Base-by-base conservation (phyloP, 495 filamentous ascomycete species). In the Aspergillus asperescens region DNA sequence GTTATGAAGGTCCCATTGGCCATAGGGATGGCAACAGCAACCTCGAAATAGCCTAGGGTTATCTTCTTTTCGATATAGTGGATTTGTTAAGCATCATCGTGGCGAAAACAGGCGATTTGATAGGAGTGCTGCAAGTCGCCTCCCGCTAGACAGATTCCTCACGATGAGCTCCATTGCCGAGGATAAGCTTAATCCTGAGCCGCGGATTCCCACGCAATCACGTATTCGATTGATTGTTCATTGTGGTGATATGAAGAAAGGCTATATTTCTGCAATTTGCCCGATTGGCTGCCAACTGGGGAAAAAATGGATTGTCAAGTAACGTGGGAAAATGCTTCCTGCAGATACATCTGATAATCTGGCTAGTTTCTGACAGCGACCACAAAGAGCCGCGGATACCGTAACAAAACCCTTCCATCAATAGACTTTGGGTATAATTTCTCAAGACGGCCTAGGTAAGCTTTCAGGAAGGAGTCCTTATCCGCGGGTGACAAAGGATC, bases 381-480 rank as follows among this genome's bases (percentile, higher is more conserved):
- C 44, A 77, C 64, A 66, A 79, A 79, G 46, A 78, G 54, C 34
- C 76, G 57, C 9, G 73, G 75, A 57, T 72, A 79, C 7, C 60
- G 59, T 34, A 78, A 53, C 57, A 79, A 56, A 1, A 78, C 74
- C 55, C 59, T 66, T n/a, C 75, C 73, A 66, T 76, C 73, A 24
- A 52, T 43, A 12, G 59, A 58, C 38, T 46, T 50, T 0, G 65
- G 66, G 65, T 79, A 79, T 8, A 54, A 63, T 37, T 45, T 48
- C 45, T 60, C 43, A 29, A 79, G 41, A 10, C 63, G 52, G 43
- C 51, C 55, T 61, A 75, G 50, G 58, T 79, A 79, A 20, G 59
- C 63, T 6, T 58, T 35, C 59, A 78, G 54, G 49, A 75, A 79
- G 7, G 25, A 63, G 27, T 66, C 61, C 50, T 57, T 65, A 38